Evolutionary conservation across 2,329 filamentous ascomycete species (phyloP), one percentile per base, ranked within the genome.

Genomic region (Parastagonospora avenae): DNA sequence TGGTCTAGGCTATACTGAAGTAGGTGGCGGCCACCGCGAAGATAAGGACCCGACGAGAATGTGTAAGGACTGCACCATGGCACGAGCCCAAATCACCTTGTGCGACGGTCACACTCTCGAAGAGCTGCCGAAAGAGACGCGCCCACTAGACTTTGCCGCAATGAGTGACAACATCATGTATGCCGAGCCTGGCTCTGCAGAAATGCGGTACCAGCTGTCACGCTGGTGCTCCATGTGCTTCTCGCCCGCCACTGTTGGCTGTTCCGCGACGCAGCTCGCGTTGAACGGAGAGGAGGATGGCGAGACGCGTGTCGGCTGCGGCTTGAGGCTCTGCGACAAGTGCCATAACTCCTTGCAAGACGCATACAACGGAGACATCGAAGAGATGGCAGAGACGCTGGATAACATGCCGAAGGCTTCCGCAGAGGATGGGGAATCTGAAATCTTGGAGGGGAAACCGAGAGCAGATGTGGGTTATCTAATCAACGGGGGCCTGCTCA

Each of bases 1-100:
- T 33, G 71, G 72, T 1, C 59, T 64, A 14, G 75, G 71, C 4
- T 75, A 71, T 40, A 66, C 68, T 1, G 77, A 80, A 40, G 42
- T 78, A 0, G 53, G 40, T 1, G 71, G 67, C 15, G 77, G 77
- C 2, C 73, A 79, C 51, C 54, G 57, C 5, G 60, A 62, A 6
- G 50, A 67, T 7, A 66, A 46, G 4, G 52, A 50, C 5, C 6
- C 41, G 2, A 71, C 66, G 4, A 49, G 6, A 0, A 71, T 73
- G 67, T 73, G 70, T 32, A 9, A 42, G 0, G 12, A 24, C 0
- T 73, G 70, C 50, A 58, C 54, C 0, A 48, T 55, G 2, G 12
- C n/a, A 2, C 46, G 70, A 11, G 11, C 60, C 2, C 68, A 72
- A 30, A 62, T 68, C 12, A 46, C 64, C 0, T 2, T 16, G 2